These are phyloP conservation scores for Kluyveromyces aestuarii DNA, from an alignment of 805 yeast genomes.

Conservation along the genomic window DNA sequence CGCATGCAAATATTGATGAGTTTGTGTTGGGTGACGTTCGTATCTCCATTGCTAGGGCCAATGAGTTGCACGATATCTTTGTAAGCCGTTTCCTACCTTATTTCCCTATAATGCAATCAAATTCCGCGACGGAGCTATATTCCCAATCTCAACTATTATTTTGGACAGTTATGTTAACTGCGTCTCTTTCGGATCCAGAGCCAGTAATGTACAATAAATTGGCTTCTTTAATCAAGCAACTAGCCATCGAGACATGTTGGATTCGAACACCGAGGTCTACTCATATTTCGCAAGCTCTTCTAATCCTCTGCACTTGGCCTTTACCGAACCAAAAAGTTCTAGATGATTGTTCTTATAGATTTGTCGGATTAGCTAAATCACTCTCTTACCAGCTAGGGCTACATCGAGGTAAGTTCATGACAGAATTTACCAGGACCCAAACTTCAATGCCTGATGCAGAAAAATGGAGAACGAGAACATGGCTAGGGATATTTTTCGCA, in stretches of 20 bases:
- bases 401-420: conserved; percentile 85
- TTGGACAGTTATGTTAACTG: conserved; percentile 86
- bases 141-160: conserved; percentile 76
- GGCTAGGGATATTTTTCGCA: conserved; percentile 81
- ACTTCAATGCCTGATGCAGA: conserved; percentile 84
- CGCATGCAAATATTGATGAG: conserved; percentile 39
- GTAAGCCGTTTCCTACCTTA: conserved; percentile 60
- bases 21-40: conserved; percentile 71
- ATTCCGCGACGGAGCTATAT: conserved; percentile 65
- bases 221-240: conserved; percentile 69
- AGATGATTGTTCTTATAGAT: conserved; percentile 86
- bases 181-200: conserved; percentile 78
- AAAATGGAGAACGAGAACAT: conserved; percentile 86
- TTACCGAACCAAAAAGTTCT: conserved; percentile 84
- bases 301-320: conserved; percentile 87
- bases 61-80: conserved; percentile 62
- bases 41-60: conserved; percentile 58
- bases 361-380: conserved; percentile 78
- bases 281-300: conserved; percentile 82
- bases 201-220: conserved; percentile 71
- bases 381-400: conserved; percentile 80
- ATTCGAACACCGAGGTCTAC: conserved; percentile 87
- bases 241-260: conserved; percentile 91
- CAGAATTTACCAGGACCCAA: conserved; percentile 85
- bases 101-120: conserved; percentile 68